Base-by-base conservation (phyloP, 2,329 filamentous ascomycete genomes). In the Sodiomyces alkalinus region DNA sequence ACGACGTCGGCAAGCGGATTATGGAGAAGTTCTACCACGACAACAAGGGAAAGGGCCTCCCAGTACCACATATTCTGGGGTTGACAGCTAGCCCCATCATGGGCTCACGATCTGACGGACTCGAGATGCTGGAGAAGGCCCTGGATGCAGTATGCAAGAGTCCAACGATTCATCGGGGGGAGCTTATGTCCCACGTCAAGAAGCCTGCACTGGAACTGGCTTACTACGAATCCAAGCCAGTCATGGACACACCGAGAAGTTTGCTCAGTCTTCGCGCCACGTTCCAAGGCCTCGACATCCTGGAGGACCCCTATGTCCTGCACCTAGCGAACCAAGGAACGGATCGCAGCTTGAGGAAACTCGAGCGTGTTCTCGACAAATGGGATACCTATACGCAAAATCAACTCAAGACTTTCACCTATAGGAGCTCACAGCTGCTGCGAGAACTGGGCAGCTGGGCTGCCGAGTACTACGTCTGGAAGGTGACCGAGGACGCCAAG, bases 71-170 rank as follows among this genome's bases (percentile, higher is more conserved):
- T 13, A 75, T 93, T 17, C 56, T 93, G 5, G 85, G 83, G 0
- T 58, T 93, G 15, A 86, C 78, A 6, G 85, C 85, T 1, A 92
- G 80, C 35, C 83, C 83, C 0, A 65, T 81, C 4, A 71, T 77
- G 38, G 68, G 60, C 31, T 69, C 65, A 2, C 64, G 63, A 11
- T 46, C 62, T 2, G 51, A 56, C 2, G 64, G 64, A 19, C 56
- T 87, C 10, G 53, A 66, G 48, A 45, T 49, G 4, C 63, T 92
- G 6, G 83, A 92, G 45, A 38, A 47, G 3, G 80, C 78, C 22
- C 55, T 93, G 23, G 64, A 85, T 45, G 68, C 81, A 1, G 57
- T 68, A 18, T 80, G 76, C 37, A 67, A 64, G 34, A 76, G 75
- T 1, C 85, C 85, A 0, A 75, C 67, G 3, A 42, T 64, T 2